Percentiles rank a stretch among this genome's conserved stretches.
Conservation (phyloP, 192 early-diverging fungal genomes). For the Backusella circina region DNA sequence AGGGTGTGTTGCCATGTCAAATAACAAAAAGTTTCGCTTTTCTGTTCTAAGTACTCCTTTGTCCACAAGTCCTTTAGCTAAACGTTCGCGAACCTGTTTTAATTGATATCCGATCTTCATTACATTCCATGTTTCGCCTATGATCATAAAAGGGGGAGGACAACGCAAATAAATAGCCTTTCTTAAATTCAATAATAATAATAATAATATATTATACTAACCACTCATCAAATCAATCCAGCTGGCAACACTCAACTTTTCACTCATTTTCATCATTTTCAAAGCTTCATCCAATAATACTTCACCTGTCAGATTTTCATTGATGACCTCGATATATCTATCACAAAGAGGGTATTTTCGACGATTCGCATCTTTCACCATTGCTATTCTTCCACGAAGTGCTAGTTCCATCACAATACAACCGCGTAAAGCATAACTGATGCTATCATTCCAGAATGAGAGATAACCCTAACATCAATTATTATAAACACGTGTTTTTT, state of each 20-base stretch:
- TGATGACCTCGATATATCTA: slow-evolving; percentile 80
- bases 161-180: background rate
- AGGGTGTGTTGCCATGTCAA: slow-evolving; percentile 98
- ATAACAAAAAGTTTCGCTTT: slow-evolving; percentile 92
- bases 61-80: slow-evolving; percentile 97
- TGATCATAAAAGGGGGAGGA: background rate
- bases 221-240: slow-evolving; percentile 99
- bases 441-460: slow-evolving; percentile 99
- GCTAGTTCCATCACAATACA: slow-evolving; percentile 97
- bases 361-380: slow-evolving; percentile 80
- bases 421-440: slow-evolving; percentile 93
- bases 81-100: slow-evolving; percentile 94
- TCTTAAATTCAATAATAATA: background rate
- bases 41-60: slow-evolving; percentile 96
- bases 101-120: slow-evolving; percentile 96
- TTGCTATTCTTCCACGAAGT: slow-evolving; percentile 83
- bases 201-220: slow-evolving; percentile 36
- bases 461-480: slow-evolving; percentile 73
- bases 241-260: slow-evolving; percentile 75
- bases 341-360: slow-evolving; percentile 74
- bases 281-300: slow-evolving; percentile 95
- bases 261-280: slow-evolving; percentile 85
- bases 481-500: slow-evolving; percentile 9
- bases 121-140: slow-evolving; percentile 98
- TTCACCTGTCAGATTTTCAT: slow-evolving; percentile 84